Conservation (phyloP, 495 filamentous ascomycete genomes). For the Neurospora tetrasperma region DNA sequence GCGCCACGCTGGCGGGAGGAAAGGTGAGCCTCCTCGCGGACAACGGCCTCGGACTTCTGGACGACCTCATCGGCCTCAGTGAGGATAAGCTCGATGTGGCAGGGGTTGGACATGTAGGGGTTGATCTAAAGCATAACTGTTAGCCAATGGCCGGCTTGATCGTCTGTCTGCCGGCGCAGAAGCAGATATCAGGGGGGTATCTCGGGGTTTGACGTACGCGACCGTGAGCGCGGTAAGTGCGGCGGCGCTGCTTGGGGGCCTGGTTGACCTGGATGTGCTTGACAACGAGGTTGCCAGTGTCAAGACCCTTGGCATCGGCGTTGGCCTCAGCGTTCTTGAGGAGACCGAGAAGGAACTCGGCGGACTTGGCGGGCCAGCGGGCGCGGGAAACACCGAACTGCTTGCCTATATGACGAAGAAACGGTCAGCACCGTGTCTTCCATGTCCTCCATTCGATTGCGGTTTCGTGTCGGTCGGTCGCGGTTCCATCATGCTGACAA, state of each 20-base stretch:
- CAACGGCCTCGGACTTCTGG: conserved; percentile 63
- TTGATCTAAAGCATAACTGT: conserved; percentile 61
- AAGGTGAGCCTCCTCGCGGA: conserved; percentile 52
- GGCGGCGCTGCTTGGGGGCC: conserved; percentile 93
- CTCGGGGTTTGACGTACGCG: conserved; percentile 59
- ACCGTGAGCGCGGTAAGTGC: conserved; percentile 99
- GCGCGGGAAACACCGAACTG: conserved; percentile 93
- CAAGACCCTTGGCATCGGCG: conserved; percentile 96
- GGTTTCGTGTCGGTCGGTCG: neutral
- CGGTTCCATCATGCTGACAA: neutral
- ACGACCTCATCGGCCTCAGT: conserved; percentile 91
- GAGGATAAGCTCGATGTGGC: conserved; percentile 99
- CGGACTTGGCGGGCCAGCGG: conserved; percentile 98
- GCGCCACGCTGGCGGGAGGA: conserved; percentile 81
- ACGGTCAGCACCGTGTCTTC: conserved; percentile 18
- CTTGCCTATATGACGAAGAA: conserved; percentile 59
- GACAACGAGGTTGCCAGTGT: conserved; percentile 90
- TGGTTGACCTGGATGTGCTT: conserved; percentile 99
- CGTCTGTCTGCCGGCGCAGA: conserved; percentile 2
- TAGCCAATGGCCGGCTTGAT: conserved; percentile 10
- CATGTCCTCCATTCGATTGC: neutral
- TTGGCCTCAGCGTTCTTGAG: conserved; percentile 99
- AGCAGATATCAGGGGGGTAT: neutral
- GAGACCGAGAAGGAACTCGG: conserved; percentile 91
- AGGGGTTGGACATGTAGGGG: conserved; percentile 99